A percentile compares a stretch with the other conserved stretches of the same genome.
phyloP scores from a whole-genome alignment of 2,329 filamentous ascomycete species.

The Sclerotinia spermophila region DNA sequence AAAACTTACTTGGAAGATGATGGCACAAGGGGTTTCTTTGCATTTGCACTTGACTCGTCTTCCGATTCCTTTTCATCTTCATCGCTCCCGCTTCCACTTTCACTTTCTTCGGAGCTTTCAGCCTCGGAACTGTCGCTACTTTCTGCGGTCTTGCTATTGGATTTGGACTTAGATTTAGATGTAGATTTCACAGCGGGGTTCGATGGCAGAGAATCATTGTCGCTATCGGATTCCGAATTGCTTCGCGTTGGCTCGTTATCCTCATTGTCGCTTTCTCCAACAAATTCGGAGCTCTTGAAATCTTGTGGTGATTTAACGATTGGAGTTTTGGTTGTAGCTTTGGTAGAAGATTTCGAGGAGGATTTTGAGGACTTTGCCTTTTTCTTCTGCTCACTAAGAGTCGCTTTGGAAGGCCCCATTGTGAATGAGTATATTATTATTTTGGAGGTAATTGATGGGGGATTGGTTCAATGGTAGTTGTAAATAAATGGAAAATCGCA shows the following conservation, averaged over 20 bases:
- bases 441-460: not conserved
- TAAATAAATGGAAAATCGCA: conserved; percentile 7
- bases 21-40: not conserved
- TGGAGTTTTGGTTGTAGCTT: conserved; percentile 5
- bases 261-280: conserved; percentile 34
- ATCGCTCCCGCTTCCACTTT: conserved; percentile 27
- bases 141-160: conserved; percentile 30
- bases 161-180: conserved; percentile 17
- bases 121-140: conserved; percentile 26
- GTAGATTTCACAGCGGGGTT: conserved; percentile 18
- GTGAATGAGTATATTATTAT: not conserved
- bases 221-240: conserved; percentile 26
- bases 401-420: conserved; percentile 26
- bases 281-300: conserved; percentile 33
- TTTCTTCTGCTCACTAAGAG: conserved; percentile 23
- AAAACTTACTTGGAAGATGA: conserved; percentile 20
- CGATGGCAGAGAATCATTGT: conserved; percentile 26
- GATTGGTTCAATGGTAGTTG: conserved; percentile 6
- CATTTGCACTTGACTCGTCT: conserved; percentile 15
- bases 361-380: conserved; percentile 25
- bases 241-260: conserved; percentile 22
- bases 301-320: conserved; percentile 6
- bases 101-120: conserved; percentile 32
- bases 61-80: conserved; percentile 37
- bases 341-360: conserved; percentile 16